Conservation (phyloP, 306 rosid genomes). For the Lathyrus aphaca region DNA sequence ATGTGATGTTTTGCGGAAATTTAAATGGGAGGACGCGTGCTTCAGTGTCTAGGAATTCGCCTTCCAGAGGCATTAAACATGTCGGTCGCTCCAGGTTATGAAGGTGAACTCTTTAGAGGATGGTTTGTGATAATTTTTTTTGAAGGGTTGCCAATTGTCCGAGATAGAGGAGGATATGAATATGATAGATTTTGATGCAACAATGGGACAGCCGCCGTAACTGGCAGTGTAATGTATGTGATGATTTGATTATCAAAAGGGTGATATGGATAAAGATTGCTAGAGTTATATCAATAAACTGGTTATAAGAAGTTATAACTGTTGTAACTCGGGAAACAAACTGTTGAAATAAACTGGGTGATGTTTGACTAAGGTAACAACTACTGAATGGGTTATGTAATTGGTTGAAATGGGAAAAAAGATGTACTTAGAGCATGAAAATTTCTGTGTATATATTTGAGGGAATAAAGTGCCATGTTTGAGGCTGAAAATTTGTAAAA, state of each 20-base stretch:
- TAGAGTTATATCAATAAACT: neutral
- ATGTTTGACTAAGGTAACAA: conserved; percentile 29
- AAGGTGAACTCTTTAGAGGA: conserved; percentile 29
- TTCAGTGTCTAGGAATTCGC: conserved; percentile 62
- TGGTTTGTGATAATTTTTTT: conserved; percentile 19
- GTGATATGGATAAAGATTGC: conserved; percentile 1
- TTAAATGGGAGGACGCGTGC: conserved; percentile 62
- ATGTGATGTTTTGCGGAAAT: conserved; percentile 43
- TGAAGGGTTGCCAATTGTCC: conserved; percentile 27
- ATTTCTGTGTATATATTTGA: conserved; percentile 29
- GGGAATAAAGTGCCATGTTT: conserved; percentile 31
- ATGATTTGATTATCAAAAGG: conserved; percentile 24
- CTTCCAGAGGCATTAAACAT: conserved; percentile 56
- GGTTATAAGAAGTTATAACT: no score
- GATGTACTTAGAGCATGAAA: conserved; percentile 25
- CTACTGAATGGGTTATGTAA: conserved; percentile 7
- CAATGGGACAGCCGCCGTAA: neutral
- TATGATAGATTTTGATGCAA: conserved; percentile 40
- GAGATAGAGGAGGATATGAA: conserved; percentile 34
- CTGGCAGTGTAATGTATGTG: conserved; percentile 30
- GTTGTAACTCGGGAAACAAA: no score
- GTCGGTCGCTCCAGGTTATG: conserved; percentile 74
- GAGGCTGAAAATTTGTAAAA: conserved; percentile 35
- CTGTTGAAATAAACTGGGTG: conserved; percentile 26
- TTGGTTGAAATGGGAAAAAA: conserved; percentile 18